Base-by-base conservation (phyloP, 768 basidiomycete species). In the Rickenella mellea region DNA sequence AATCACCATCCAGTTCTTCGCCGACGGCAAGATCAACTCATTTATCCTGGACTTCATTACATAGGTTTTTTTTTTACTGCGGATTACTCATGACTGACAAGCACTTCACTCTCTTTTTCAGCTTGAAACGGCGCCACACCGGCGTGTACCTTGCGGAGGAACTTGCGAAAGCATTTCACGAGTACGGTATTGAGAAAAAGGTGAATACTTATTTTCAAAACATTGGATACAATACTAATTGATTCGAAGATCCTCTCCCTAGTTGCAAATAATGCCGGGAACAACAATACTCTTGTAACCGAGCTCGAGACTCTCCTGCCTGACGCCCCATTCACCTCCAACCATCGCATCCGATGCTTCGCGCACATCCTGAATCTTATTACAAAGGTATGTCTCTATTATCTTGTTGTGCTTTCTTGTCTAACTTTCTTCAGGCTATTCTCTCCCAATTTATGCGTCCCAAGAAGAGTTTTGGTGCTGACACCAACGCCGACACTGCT, bases 21-120 rank as follows among this genome's bases (percentile, higher is more conserved):
- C 33, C 2, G 40, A 54, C 8, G 55, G 52, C 9, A 33, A 52
- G 24, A 46, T 58, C 28, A 36, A 39, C 11, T 40, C 43, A 2
- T 27, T 52, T 4, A 52, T 54, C 11, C 48, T 55, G 4, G 49
- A 56, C 29, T 53, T 56, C 41, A 47, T 56, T 19, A 45, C 43
- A 48, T 52, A 27, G 15, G 45, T 40, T n/a, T n/a, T n/a, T n/a
- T n/a, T n/a, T n/a, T n/a, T n/a, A n/a, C n/a, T n/a, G n/a, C n/a
- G n/a, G n/a, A n/a, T n/a, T n/a, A n/a, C n/a, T n/a, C n/a, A n/a
- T n/a, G n/a, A n/a, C n/a, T n/a, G n/a, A n/a, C n/a, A n/a, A n/a
- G n/a, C n/a, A n/a, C n/a, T n/a, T n/a, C n/a, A n/a, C n/a, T n/a
- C n/a, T n/a, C n/a, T n/a, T n/a, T n/a, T n/a, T n/a, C n/a, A n/a